phyloP scores from a whole-genome alignment of 441 rosid species.

The Flueggea neowawraea region DNA sequence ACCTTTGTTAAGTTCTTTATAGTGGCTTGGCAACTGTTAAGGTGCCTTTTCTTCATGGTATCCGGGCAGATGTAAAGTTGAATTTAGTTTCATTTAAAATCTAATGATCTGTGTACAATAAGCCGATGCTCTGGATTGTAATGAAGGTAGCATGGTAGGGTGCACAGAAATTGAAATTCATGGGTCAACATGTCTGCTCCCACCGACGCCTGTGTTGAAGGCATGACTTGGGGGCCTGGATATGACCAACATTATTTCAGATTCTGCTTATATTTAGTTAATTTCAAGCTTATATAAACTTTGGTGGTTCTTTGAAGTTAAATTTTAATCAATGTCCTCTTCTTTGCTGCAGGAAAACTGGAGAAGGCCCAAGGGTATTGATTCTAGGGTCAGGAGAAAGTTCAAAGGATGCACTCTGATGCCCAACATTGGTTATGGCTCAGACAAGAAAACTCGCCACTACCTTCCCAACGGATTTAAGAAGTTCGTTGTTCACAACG shows the following conservation, averaged over 20 bases:
- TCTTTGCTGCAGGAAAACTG: conserved; percentile 38
- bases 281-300: too few species aligned
- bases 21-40: too few species aligned
- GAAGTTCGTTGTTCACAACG: conserved; percentile 68
- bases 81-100: not conserved
- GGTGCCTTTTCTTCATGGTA: too few species aligned
- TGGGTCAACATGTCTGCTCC: conserved; percentile 59
- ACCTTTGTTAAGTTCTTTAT: too few species aligned
- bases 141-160: conserved; percentile 59
- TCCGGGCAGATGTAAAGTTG: too few species aligned
- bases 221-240: conserved; percentile 59
- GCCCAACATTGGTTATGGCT: conserved; percentile 75
- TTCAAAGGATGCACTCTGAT: conserved; percentile 68
- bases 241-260: conserved; percentile 17
- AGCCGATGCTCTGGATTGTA: conserved; percentile 24
- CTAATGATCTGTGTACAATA: conserved; percentile 14
- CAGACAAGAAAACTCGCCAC: conserved; percentile 73
- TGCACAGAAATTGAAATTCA: conserved; percentile 37
- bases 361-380: conserved; percentile 82
- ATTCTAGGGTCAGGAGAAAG: conserved; percentile 78
- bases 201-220: conserved; percentile 27
- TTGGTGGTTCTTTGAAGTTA: not conserved
- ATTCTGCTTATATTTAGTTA: not conserved
- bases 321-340: not conserved
- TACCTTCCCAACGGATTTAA: conserved; percentile 76